A percentile compares a stretch with the other conserved stretches of the same genome.
Conservation (phyloP, 2,329 filamentous ascomycete genomes). For the Thielaviopsis punctulata region DNA sequence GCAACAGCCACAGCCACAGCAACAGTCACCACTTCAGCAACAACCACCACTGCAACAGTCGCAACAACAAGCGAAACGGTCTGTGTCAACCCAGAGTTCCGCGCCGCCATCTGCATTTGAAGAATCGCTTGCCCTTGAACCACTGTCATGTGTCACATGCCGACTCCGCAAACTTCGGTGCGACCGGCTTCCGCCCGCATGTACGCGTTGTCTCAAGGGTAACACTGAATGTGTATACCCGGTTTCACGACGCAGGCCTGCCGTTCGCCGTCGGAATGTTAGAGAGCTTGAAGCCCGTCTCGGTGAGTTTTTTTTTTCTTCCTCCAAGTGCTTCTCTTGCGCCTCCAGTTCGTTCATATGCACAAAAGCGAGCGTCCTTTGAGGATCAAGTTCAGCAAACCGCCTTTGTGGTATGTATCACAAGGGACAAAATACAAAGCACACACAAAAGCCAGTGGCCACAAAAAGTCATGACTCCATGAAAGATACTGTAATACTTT, state of each 20-base stretch:
- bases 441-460: too few species aligned
- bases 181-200: slow-evolving; percentile 63
- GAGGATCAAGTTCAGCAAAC: too few species aligned
- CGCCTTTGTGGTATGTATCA: too few species aligned
- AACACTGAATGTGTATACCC: slow-evolving; percentile 73
- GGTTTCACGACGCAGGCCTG: slow-evolving; percentile 73
- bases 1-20: neutral
- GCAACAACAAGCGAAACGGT: neutral
- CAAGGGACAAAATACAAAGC: too few species aligned
- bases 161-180: slow-evolving; percentile 74
- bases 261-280: slow-evolving; percentile 76
- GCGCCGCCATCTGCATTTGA: neutral
- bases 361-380: too few species aligned
- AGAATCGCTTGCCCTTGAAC: slow-evolving; percentile 18
- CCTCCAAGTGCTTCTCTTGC: neutral
- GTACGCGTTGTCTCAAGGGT: slow-evolving; percentile 60
- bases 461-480: too few species aligned
- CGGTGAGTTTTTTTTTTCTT: slow-evolving; percentile 32
- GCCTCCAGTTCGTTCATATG: too few species aligned
- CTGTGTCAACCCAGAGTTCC: neutral
- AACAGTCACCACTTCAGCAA: neutral
- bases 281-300: slow-evolving; percentile 77
- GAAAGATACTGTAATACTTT: too few species aligned
- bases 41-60: neutral
- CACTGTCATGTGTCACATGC: slow-evolving; percentile 68